Evolutionary conservation across 306 rosid genomes (phyloP).

Genomic region (Pyrus bretschneideri): DNA sequence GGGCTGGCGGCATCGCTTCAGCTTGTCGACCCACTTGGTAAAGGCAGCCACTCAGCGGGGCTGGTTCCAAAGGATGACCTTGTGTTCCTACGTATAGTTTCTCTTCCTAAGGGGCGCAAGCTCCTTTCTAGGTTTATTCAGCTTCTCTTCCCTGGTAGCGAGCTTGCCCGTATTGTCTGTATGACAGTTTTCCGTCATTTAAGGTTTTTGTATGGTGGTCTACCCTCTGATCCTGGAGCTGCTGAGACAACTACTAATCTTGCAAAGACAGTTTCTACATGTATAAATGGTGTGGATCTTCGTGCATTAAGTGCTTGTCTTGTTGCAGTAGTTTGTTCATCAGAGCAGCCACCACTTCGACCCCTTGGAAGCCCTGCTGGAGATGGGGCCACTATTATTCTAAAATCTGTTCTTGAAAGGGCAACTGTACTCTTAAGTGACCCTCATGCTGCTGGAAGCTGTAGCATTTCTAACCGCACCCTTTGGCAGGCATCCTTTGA

Average conservation of each 20-base stretch:
- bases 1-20: slow-evolving; percentile 85
- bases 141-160: slow-evolving; percentile 68
- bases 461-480: slow-evolving; percentile 55
- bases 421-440: slow-evolving; percentile 77
- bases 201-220: slow-evolving; percentile 73
- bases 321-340: slow-evolving; percentile 84
- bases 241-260: slow-evolving; percentile 62
- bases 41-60: slow-evolving; percentile 53
- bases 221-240: slow-evolving; percentile 65
- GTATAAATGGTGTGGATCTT: slow-evolving; percentile 77
- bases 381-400: slow-evolving; percentile 73
- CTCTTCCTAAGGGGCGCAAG: slow-evolving; percentile 88
- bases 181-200: slow-evolving; percentile 93
- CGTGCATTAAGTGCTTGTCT: slow-evolving; percentile 86
- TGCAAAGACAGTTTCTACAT: slow-evolving; percentile 65
- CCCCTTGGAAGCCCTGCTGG: slow-evolving; percentile 90
- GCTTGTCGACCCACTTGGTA: slow-evolving; percentile 78
- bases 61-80: slow-evolving; percentile 79
- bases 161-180: slow-evolving; percentile 78
- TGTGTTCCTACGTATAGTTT: slow-evolving; percentile 73
- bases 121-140: slow-evolving; percentile 64
- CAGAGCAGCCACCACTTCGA: slow-evolving; percentile 91
- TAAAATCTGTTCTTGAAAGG: slow-evolving; percentile 82
- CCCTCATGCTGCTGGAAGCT: slow-evolving; percentile 64
- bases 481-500: slow-evolving; percentile 97